phyloP scores from a whole-genome alignment of 2,329 filamentous ascomycete species.

The Tolypocladium ophioglossoides region DNA sequence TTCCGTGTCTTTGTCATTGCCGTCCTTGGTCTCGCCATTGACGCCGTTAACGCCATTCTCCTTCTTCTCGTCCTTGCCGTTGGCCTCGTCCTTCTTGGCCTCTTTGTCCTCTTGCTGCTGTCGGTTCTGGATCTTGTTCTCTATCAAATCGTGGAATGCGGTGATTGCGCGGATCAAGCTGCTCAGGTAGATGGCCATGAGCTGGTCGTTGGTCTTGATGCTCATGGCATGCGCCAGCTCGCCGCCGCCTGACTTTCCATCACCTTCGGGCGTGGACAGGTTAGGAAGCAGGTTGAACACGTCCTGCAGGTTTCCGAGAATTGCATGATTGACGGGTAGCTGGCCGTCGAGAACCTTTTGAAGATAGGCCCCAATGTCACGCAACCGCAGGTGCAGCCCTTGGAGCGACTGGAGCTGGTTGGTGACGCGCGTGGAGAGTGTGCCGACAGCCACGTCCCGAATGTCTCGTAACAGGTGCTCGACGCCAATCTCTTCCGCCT shows the following conservation, averaged over 20 bases:
- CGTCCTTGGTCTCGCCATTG: slow-evolving; percentile 39
- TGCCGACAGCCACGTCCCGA: slow-evolving; percentile 93
- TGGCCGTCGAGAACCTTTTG: slow-evolving; percentile 91
- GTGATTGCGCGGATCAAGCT: slow-evolving; percentile 96
- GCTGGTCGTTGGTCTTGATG: slow-evolving; percentile 97
- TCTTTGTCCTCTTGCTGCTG: slow-evolving; percentile 96
- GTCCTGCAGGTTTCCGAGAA: slow-evolving; percentile 96
- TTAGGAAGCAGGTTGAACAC: slow-evolving; percentile 98
- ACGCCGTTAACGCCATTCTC: slow-evolving; percentile 29
- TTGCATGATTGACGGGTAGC: slow-evolving; percentile 92
- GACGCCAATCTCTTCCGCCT: slow-evolving; percentile 97
- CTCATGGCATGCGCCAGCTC: slow-evolving; percentile 96
- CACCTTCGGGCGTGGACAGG: slow-evolving; percentile 70
- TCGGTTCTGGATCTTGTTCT: slow-evolving; percentile 99
- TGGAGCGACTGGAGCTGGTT: slow-evolving; percentile 96
- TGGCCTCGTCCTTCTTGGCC: slow-evolving; percentile 62
- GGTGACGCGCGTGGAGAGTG: slow-evolving; percentile 90
- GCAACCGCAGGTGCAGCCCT: slow-evolving; percentile 84
- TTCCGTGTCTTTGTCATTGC: slow-evolving; percentile 41
- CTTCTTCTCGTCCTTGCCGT: slow-evolving; percentile 50
- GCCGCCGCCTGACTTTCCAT: slow-evolving; percentile 56
- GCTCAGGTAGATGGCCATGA: slow-evolving; percentile 96
- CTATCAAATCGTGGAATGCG: slow-evolving; percentile 96
- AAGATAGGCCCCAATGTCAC: slow-evolving; percentile 90
- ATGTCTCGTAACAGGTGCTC: slow-evolving; percentile 97